Evolutionary conservation across 2,329 filamentous ascomycete genomes (phyloP).

Genomic region (Coniochaeta ligniaria): DNA sequence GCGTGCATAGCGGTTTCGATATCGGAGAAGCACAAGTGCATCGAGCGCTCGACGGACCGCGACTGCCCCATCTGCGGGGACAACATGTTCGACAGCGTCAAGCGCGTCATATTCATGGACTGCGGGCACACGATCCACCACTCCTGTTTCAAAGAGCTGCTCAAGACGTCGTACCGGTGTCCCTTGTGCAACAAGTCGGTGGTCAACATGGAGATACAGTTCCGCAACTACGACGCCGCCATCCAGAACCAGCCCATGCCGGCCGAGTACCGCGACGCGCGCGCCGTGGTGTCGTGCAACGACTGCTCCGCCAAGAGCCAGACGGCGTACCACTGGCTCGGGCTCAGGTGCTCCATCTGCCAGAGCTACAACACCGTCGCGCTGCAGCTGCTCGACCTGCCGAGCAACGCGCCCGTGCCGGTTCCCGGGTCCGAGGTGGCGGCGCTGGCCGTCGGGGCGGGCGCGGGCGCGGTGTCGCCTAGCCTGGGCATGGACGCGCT

Average conservation of each 20-base stretch:
- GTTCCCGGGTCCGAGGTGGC: slow-evolving; percentile 14
- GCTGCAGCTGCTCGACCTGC: slow-evolving; percentile 46
- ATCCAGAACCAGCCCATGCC: slow-evolving; percentile 93
- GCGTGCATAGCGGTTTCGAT: slow-evolving; percentile 90
- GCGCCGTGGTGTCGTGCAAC: slow-evolving; percentile 84
- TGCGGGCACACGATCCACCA: slow-evolving; percentile 96
- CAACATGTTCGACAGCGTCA: slow-evolving; percentile 89
- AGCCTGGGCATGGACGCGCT: background rate
- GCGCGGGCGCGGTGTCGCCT: background rate
- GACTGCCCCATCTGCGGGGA: slow-evolving; percentile 96
- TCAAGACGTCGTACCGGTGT: slow-evolving; percentile 87
- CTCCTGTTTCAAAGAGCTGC: slow-evolving; percentile 80
- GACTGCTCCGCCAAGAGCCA: slow-evolving; percentile 86
- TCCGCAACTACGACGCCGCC: slow-evolving; percentile 81
- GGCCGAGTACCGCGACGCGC: slow-evolving; percentile 67
- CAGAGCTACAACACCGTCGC: slow-evolving; percentile 64
- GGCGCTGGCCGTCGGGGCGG: slow-evolving; percentile 6
- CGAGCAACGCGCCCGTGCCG: slow-evolving; percentile 15
- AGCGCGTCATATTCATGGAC: slow-evolving; percentile 84
- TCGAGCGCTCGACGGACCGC: slow-evolving; percentile 89
- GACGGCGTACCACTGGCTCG: slow-evolving; percentile 89
- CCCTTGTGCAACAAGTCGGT: slow-evolving; percentile 94
- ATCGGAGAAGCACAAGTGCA: slow-evolving; percentile 80
- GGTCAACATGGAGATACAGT: slow-evolving; percentile 95
- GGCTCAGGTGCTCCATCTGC: slow-evolving; percentile 76